These are phyloP conservation scores for Tricholoma bakamatsutake DNA, from an alignment of 768 basidiomycete genomes.

Conservation along the genomic window DNA sequence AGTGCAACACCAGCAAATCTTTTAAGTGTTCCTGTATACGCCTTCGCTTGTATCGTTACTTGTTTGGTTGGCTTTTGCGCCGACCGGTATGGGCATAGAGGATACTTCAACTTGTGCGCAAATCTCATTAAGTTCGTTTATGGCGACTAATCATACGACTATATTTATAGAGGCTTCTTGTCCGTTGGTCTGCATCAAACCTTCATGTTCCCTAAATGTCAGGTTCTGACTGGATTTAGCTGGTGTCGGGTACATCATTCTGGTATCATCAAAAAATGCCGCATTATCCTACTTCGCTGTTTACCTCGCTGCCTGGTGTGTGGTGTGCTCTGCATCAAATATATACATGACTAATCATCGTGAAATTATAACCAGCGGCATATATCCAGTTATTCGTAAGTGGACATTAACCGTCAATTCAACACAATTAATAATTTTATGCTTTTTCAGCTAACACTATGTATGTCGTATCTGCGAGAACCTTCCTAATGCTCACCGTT, in stretches of 20 bases:
- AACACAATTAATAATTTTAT: background rate
- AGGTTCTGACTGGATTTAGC: slow-evolving; percentile 25
- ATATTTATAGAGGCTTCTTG: slow-evolving; percentile 26
- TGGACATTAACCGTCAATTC: background rate
- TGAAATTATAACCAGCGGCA: slow-evolving; percentile 42
- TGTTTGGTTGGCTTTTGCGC: slow-evolving; percentile 58
- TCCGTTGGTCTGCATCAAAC: slow-evolving; percentile 22
- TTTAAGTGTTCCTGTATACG: slow-evolving; percentile 73
- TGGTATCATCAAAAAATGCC: slow-evolving; percentile 54
- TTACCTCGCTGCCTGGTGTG: slow-evolving; percentile 64
- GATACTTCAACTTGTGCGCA: slow-evolving; percentile 57
- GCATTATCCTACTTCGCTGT: slow-evolving; percentile 68
- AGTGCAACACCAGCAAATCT: slow-evolving; percentile 70
- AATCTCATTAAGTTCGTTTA: background rate
- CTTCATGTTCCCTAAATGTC: slow-evolving; percentile 15
- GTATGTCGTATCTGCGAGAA: slow-evolving; percentile 20
- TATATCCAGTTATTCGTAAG: slow-evolving; percentile 70
- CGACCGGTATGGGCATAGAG: slow-evolving; percentile 55
- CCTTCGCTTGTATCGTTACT: slow-evolving; percentile 60
- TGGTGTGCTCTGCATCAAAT: background rate
- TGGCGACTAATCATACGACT: background rate
- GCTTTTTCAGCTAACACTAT: slow-evolving; percentile 48
- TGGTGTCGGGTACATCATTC: slow-evolving; percentile 63
- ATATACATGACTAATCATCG: background rate
- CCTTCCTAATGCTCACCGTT: background rate